Base-by-base conservation (phyloP, 305 asterid species). In the Solanum hybrid region DNA sequence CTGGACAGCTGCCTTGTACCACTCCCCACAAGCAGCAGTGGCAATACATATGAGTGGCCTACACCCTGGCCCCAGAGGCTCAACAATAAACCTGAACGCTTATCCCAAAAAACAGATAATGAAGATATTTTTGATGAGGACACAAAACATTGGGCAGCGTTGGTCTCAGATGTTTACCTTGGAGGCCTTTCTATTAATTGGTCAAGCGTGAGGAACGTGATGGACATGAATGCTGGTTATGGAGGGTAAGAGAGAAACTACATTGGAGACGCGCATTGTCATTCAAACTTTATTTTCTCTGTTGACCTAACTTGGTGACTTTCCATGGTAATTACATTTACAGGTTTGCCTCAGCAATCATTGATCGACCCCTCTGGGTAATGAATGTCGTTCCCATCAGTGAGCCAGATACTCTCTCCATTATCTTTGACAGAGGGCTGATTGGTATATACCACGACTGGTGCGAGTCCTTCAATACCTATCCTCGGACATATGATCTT, bases 221-320 rank as follows among this genome's bases (percentile, higher is more conserved):
- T 97, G 98, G 99, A 97, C 88, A 96, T 97, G 99, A 95, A 95
- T 88, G 98, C 99, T 29, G 95, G 95, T 86, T 94, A 93, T 86
- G 99, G 99, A 94, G 99, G 99, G 99, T 97, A 93, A 93, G 96
- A 64, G 72, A 51, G 81, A 5, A 26, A 17, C 9, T 42, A 56
- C 24, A 7, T 5, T 31, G 38, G 72, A 82, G 72, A 82, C 3
- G 3, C 4, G 2, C 38, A 17, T 31, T 10, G 12, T 31, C 87
- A 29, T 51, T 3, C 34, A 42, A 69, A 12, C 35, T 60, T 86
- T 78, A 12, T 22, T 79, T 42, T 64, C 11, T 32, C 29, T 14
- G 75, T 81, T 85, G 19, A 64, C 27, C 27, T 31, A 27, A 66
- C 88, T 86, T 12, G 80, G 77, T 80, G 75, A 13, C 32, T 27